phyloP scores from a whole-genome alignment of 148 eudicot genomes.

The Nepenthes mirabilis region DNA sequence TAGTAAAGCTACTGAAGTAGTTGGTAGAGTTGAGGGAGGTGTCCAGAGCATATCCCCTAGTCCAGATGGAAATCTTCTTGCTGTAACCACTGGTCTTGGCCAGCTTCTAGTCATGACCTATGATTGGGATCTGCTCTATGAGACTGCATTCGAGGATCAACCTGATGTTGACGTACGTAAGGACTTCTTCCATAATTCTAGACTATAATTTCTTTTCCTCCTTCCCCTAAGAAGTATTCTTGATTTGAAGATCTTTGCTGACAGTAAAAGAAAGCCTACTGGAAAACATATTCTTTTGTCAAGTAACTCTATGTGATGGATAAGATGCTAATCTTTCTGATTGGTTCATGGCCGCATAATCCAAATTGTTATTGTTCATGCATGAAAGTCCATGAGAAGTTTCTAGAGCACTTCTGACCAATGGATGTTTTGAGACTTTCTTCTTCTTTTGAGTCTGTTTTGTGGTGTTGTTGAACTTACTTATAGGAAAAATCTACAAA shows the following conservation, averaged over 20 bases:
- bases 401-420: no score
- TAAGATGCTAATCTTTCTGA: no score
- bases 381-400: no score
- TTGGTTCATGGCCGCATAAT: no score
- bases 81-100: constrained; percentile 70
- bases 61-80: constrained; percentile 94
- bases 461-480: no score
- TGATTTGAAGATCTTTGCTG: background rate
- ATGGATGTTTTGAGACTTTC: no score
- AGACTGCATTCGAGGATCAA: constrained; percentile 56
- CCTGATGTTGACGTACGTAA: constrained; percentile 68
- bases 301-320: background rate
- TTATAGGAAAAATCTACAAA: no score
- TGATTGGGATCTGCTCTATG: constrained; percentile 89
- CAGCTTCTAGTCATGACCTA: constrained; percentile 85
- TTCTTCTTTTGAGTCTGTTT: no score
- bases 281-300: background rate
- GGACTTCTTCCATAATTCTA: constrained; percentile 32
- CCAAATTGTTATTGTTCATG: no score
- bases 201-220: background rate
- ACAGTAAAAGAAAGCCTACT: background rate
- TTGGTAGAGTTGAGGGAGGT: constrained; percentile 93
- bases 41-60: constrained; percentile 89
- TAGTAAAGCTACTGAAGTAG: constrained; percentile 52
- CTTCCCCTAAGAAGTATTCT: background rate